Percentiles rank a stretch among this genome's conserved stretches.
Conservation (phyloP, 768 basidiomycete genomes). For the Trametes meyenii region DNA sequence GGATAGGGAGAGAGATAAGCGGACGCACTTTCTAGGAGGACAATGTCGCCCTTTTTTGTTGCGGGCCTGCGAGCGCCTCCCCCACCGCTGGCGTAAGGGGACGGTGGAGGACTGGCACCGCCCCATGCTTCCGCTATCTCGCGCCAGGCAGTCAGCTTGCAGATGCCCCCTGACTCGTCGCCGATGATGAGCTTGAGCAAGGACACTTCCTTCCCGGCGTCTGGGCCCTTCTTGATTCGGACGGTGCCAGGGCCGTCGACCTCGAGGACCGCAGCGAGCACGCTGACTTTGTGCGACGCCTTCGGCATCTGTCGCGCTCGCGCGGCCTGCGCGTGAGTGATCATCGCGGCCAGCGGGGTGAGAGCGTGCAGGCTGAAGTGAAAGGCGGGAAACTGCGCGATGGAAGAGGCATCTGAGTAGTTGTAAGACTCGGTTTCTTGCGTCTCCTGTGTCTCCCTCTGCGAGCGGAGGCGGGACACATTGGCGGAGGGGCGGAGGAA, state of each 20-base stretch:
- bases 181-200: conserved; percentile 73
- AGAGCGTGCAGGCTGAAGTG: conserved; percentile 70
- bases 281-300: conserved; percentile 52
- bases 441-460: conserved; percentile 39
- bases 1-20: conserved; percentile 10
- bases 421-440: conserved; percentile 53
- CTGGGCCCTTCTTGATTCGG: conserved; percentile 64
- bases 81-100: too few relatives aligned
- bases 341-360: conserved; percentile 49
- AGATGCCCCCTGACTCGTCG: conserved; percentile 68
- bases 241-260: conserved; percentile 77
- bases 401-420: conserved; percentile 71
- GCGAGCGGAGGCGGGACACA: conserved; percentile 18
- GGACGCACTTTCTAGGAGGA: conserved; percentile 66
- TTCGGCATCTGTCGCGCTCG: conserved; percentile 29
- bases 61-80: conserved; percentile 30
- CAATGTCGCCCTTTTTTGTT: conserved; percentile 71
- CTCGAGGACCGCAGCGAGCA: conserved; percentile 71
- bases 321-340: conserved; percentile 17
- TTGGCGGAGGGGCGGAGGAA: conserved; percentile 27
- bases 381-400: conserved; percentile 72
- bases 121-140: conserved; percentile 78
- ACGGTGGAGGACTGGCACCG: conserved; percentile 36
- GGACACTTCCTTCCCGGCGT: conserved; percentile 70
- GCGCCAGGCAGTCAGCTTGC: conserved; percentile 79